phyloP scores from a whole-genome alignment of 2,329 filamentous ascomycete species.

The Trichoderma endophyticum region DNA sequence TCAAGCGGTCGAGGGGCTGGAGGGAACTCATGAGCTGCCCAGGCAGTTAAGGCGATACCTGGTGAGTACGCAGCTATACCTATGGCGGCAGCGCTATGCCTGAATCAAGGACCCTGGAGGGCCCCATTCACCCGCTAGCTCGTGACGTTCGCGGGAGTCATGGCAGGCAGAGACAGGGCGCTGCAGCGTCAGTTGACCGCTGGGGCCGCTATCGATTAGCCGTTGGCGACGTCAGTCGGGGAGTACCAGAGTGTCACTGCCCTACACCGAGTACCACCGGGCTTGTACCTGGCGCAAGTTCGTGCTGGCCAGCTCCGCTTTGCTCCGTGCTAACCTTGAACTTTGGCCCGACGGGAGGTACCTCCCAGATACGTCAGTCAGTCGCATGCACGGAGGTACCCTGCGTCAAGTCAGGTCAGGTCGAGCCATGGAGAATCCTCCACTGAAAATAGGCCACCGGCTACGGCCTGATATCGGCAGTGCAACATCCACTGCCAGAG shows the following conservation, averaged over 20 bases:
- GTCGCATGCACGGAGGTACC: background rate
- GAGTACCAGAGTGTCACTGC: background rate
- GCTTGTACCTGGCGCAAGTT: background rate
- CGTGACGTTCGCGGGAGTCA: conserved; percentile 19
- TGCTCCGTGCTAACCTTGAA: background rate
- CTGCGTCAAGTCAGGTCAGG: background rate
- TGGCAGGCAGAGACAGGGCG: conserved; percentile 16
- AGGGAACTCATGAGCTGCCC: conserved; percentile 13
- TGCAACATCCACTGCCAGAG: background rate
- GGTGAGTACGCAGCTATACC: background rate
- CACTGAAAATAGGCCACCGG: background rate
- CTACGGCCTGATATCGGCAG: conserved; percentile 1
- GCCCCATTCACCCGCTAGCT: conserved; percentile 19
- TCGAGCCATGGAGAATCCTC: background rate
- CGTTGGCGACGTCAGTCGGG: conserved; percentile 8
- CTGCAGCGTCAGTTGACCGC: conserved; percentile 18
- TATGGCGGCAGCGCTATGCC: conserved; percentile 10
- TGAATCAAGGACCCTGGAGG: conserved; percentile 3
- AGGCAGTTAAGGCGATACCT: conserved; percentile 12
- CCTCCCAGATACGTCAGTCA: background rate
- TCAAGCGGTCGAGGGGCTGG: conserved; percentile 14
- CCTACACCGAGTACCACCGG: conserved; percentile 6
- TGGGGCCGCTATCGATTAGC: conserved; percentile 18
- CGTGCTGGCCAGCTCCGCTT: background rate
- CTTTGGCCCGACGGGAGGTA: background rate